Conservation (phyloP, 228 moss, liverwort and hornwort species). For the Sphagnum fallax region DNA sequence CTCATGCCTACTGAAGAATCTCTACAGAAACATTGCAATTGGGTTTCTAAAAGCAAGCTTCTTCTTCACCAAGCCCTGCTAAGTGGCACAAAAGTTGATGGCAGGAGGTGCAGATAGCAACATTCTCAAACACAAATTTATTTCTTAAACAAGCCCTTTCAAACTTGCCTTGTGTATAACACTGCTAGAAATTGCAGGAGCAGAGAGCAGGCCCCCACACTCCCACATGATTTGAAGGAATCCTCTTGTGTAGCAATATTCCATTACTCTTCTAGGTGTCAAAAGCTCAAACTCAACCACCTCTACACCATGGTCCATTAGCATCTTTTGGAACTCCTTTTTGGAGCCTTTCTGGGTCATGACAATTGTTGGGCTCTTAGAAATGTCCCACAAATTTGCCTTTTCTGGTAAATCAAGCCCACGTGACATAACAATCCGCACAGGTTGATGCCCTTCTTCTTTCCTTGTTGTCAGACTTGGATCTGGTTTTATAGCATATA, state of each 20-base stretch:
- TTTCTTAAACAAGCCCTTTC: no score
- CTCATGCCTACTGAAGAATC: no score
- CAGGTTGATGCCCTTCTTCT: conserved; percentile 77
- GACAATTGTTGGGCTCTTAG: conserved; percentile 66
- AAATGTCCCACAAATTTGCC: conserved; percentile 80
- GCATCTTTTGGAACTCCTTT: conserved; percentile 1
- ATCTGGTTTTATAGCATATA: conserved; percentile 32
- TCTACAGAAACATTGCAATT: no score
- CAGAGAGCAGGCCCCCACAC: conserved; percentile 85
- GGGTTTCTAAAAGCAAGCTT: no score
- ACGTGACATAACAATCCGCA: conserved; percentile 90
- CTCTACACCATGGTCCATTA: conserved; percentile 72
- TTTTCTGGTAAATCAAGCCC: conserved; percentile 62
- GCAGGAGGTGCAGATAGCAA: no score
- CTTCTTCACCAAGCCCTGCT: no score
- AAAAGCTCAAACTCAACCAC: conserved; percentile 84
- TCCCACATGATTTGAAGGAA: conserved; percentile 89
- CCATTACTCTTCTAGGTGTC: conserved; percentile 76
- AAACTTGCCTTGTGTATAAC: conserved; percentile 76
- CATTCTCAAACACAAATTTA: no score
- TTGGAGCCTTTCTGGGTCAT: conserved; percentile 86
- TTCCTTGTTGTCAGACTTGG: conserved; percentile 76
- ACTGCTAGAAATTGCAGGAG: conserved; percentile 75
- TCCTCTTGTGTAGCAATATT: conserved; percentile 82
- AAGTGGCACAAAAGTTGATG: no score